Conservation (phyloP, 306 rosid species). For the Ammopiptanthus mongolicus region DNA sequence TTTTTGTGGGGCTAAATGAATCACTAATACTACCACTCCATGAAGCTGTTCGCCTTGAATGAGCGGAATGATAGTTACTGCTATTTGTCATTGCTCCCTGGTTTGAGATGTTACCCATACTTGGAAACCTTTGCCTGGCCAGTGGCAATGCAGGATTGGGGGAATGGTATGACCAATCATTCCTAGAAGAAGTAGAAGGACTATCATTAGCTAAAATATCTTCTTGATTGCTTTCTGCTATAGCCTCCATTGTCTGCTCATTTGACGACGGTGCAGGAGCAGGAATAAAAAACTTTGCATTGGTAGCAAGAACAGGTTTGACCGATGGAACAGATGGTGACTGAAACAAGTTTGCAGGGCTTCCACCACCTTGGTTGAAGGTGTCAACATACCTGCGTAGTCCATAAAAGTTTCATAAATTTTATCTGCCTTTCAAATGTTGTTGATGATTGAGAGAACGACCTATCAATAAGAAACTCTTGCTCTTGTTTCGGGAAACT, state of each 20-base stretch:
- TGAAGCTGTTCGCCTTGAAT: constrained; percentile 70
- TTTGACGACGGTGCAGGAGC: constrained; percentile 42
- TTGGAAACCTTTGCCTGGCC: constrained; percentile 54
- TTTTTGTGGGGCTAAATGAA: constrained; percentile 36
- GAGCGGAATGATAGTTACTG: constrained; percentile 19
- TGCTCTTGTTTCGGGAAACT: constrained; percentile 1
- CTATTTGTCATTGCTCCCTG: constrained; percentile 24
- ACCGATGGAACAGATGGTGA: constrained; percentile 57
- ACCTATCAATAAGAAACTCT: not conserved
- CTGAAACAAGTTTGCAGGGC: constrained; percentile 54
- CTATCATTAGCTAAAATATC: constrained; percentile 28
- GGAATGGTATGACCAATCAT: constrained; percentile 39
- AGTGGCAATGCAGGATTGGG: constrained; percentile 22
- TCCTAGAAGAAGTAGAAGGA: constrained; percentile 45
- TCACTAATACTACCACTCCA: constrained; percentile 65
- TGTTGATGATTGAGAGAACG: not conserved
- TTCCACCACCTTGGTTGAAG: constrained; percentile 80
- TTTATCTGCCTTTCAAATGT: constrained; percentile 2
- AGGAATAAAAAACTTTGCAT: constrained; percentile 80
- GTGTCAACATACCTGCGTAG: constrained; percentile 86
- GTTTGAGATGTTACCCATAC: constrained; percentile 48
- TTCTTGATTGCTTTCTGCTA: constrained; percentile 51
- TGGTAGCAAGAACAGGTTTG: constrained; percentile 55
- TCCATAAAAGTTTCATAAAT: constrained; percentile 11
- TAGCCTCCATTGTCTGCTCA: constrained; percentile 54